These are phyloP conservation scores for Epichloe coenophiala DNA, from an alignment of 2,329 filamentous ascomycete genomes.

Conservation along the genomic window DNA sequence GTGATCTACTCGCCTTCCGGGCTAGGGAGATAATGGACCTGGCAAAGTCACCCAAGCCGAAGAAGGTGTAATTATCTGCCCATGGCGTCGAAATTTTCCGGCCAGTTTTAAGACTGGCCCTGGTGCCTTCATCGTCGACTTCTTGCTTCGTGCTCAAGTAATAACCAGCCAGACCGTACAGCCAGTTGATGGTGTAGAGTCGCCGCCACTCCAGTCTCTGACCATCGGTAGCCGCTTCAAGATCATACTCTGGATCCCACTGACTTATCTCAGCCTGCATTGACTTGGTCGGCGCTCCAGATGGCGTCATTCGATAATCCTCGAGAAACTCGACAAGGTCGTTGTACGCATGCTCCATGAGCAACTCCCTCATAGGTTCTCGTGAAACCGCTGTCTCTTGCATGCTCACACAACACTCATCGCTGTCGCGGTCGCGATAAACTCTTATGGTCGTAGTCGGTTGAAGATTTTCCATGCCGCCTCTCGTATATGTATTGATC, in stretches of 20 bases:
- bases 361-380: constrained; percentile 29
- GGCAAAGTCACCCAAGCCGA: constrained; percentile 32
- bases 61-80: constrained; percentile 20
- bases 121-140: not conserved
- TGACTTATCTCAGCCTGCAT: constrained; percentile 24
- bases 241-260: constrained; percentile 29
- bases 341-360: constrained; percentile 27
- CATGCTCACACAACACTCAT: not conserved
- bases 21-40: constrained; percentile 28
- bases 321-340: constrained; percentile 30
- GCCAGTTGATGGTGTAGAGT: constrained; percentile 35
- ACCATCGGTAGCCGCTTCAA: constrained; percentile 22
- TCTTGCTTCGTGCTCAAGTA: constrained; percentile 15
- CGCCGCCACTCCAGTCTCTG: constrained; percentile 32
- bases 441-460: constrained; percentile 4
- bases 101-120: not conserved
- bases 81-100: constrained; percentile 9
- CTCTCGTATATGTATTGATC: constrained; percentile 26
- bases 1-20: constrained; percentile 26
- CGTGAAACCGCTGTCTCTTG: not conserved
- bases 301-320: constrained; percentile 31
- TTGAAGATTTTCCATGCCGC: constrained; percentile 18
- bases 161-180: constrained; percentile 36
- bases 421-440: not conserved
- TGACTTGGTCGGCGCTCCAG: constrained; percentile 30